Conservation (phyloP, 1,139 yeast genomes). For the Diutina sp. region DNA sequence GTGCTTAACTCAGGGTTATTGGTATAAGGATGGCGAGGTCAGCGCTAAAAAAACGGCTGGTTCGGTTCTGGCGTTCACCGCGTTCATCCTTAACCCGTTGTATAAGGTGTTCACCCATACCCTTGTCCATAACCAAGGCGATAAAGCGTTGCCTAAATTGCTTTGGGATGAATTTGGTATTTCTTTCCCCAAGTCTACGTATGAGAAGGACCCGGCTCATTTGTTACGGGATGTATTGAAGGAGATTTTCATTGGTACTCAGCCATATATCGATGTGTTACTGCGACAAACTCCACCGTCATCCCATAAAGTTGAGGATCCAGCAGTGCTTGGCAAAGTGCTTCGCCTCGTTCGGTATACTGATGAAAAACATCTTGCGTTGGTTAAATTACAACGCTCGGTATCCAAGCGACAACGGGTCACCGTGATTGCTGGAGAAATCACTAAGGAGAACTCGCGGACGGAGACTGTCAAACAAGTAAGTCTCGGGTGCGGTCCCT, state of each 20-base stretch:
- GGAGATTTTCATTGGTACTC: conserved; percentile 34
- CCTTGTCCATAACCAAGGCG: conserved; percentile 38
- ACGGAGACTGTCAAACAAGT: conserved; percentile 33
- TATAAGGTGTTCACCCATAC: conserved; percentile 62
- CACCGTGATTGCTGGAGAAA: background rate
- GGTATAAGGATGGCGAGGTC: conserved; percentile 24
- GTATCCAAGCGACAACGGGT: background rate
- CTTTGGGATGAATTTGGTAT: conserved; percentile 37
- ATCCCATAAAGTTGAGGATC: background rate
- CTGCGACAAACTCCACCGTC: background rate
- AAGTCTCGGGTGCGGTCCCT: conserved; percentile 61
- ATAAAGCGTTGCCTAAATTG: conserved; percentile 18
- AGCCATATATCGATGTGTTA: background rate
- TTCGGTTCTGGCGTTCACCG: background rate
- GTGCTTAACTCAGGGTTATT: conserved; percentile 74
- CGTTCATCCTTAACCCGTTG: conserved; percentile 49
- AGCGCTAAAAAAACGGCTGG: conserved; percentile 22
- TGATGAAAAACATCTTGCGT: background rate
- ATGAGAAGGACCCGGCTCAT: conserved; percentile 42
- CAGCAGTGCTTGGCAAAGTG: background rate
- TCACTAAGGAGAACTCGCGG: background rate
- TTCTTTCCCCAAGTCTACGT: conserved; percentile 20
- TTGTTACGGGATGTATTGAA: conserved; percentile 43
- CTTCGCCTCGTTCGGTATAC: background rate
- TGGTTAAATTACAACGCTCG: background rate